phyloP scores from a whole-genome alignment of 148 eudicot genomes.

The Rhododendron ovatum region DNA sequence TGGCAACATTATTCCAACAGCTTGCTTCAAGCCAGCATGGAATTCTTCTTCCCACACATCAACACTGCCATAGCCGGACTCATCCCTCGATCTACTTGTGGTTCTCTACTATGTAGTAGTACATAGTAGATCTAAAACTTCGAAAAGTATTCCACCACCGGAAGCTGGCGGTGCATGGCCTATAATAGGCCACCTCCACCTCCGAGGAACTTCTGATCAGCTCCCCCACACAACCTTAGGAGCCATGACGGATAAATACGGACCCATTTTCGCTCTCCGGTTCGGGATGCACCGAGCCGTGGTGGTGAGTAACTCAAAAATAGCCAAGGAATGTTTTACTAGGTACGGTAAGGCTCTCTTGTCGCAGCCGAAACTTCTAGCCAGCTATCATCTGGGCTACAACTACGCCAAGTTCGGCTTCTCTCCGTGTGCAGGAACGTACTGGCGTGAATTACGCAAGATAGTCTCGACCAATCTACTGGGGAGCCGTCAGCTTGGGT shows the following conservation, averaged over 20 bases:
- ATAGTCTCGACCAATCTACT: not conserved
- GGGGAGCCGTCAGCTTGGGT: not conserved
- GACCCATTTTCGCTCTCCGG: slow-evolving; percentile 12
- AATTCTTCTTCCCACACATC: not conserved
- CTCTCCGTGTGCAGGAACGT: not conserved
- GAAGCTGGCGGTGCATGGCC: slow-evolving; percentile 17
- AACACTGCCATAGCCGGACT: slow-evolving; percentile 1
- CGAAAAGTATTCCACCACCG: not conserved
- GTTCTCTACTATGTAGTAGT: not conserved
- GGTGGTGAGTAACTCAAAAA: slow-evolving; percentile 12
- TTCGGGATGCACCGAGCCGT: not conserved
- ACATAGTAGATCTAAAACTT: not conserved
- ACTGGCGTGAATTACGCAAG: slow-evolving; percentile 11
- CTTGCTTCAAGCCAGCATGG: not conserved
- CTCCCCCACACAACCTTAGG: slow-evolving; percentile 11
- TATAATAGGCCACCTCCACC: slow-evolving; percentile 20
- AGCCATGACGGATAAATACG: slow-evolving; percentile 16
- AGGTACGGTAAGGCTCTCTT: not conserved
- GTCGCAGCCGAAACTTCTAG: not conserved
- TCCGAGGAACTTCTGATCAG: not conserved
- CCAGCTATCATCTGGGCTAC: not conserved
- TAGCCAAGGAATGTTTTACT: slow-evolving; percentile 12
- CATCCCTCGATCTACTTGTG: not conserved
- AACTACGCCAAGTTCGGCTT: slow-evolving; percentile 3
- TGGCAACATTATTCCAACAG: too few species aligned